phyloP scores from a whole-genome alignment of 305 asterid species.

The Euphrasia arctica region DNA sequence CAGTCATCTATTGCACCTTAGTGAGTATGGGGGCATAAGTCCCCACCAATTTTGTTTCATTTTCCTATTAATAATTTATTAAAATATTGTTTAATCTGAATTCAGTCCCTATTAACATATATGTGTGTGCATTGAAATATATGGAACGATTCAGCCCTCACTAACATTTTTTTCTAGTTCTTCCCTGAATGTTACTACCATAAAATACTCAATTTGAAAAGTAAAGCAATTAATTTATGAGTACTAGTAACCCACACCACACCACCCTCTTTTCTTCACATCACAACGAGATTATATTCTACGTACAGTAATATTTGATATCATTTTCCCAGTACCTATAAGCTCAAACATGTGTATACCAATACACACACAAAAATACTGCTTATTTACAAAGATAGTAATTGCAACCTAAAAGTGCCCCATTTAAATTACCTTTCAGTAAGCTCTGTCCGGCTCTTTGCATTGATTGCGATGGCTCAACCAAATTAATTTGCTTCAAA shows the following conservation, averaged over 20 bases:
- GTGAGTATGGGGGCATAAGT: no score
- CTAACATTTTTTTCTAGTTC: not conserved
- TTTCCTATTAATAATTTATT: no score
- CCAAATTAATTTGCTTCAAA: constrained; percentile 64
- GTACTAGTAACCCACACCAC: not conserved
- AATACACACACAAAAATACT: constrained; percentile 3
- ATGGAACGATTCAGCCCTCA: not conserved
- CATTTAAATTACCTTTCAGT: constrained; percentile 48
- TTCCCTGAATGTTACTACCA: not conserved
- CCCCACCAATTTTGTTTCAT: no score
- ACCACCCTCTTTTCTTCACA: not conserved
- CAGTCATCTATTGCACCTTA: no score
- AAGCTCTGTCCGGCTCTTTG: constrained; percentile 89
- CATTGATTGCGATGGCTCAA: constrained; percentile 98
- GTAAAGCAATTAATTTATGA: not conserved
- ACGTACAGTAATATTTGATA: not conserved
- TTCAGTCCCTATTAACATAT: no score
- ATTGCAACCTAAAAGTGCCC: constrained; percentile 8
- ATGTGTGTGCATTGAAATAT: not conserved
- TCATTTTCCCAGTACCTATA: not conserved
- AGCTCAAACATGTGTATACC: constrained; percentile 18
- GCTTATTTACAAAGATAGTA: not conserved
- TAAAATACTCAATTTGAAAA: not conserved
- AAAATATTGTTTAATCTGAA: no score
- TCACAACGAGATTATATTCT: not conserved